Evolutionary conservation across 768 basidiomycete genomes (phyloP).

Genomic region (Fistulinella prunicolor): DNA sequence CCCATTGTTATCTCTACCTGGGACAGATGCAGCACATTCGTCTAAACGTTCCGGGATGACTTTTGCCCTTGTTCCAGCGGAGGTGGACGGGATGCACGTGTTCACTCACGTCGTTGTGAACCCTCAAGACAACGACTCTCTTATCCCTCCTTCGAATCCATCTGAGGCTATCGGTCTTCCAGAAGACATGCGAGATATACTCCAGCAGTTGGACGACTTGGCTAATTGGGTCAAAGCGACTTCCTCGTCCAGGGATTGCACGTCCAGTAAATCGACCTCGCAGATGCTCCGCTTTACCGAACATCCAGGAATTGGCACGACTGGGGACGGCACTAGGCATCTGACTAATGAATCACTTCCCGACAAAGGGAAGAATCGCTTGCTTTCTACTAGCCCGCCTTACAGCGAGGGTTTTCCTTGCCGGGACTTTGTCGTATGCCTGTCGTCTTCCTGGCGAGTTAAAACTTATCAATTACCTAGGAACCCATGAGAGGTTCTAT

Average conservation of each 20-base stretch:
- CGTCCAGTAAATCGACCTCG: not conserved
- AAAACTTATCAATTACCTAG: conserved; percentile 12
- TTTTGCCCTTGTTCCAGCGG: conserved; percentile 14
- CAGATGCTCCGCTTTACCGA: not conserved
- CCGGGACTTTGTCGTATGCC: conserved; percentile 13
- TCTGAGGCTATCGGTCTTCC: conserved; percentile 18
- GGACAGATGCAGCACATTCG: not conserved
- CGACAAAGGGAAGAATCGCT: conserved; percentile 26
- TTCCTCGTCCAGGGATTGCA: conserved; percentile 14
- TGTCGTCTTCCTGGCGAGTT: not conserved
- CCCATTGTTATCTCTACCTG: conserved; percentile 8
- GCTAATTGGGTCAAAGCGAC: conserved; percentile 25
- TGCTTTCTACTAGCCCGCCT: not conserved
- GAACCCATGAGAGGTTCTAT: not conserved
- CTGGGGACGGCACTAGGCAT: not conserved
- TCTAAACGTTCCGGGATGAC: conserved; percentile 20
- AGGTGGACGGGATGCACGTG: conserved; percentile 11
- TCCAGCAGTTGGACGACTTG: conserved; percentile 27
- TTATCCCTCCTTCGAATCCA: not conserved
- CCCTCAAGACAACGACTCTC: not conserved
- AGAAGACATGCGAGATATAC: conserved; percentile 26
- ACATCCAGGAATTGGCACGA: not conserved
- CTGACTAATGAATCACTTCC: not conserved
- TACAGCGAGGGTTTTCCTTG: not conserved
- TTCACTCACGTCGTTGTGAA: conserved; percentile 16